Evolutionary conservation across 1,139 yeast species (phyloP).

Genomic region (Candida sp.): DNA sequence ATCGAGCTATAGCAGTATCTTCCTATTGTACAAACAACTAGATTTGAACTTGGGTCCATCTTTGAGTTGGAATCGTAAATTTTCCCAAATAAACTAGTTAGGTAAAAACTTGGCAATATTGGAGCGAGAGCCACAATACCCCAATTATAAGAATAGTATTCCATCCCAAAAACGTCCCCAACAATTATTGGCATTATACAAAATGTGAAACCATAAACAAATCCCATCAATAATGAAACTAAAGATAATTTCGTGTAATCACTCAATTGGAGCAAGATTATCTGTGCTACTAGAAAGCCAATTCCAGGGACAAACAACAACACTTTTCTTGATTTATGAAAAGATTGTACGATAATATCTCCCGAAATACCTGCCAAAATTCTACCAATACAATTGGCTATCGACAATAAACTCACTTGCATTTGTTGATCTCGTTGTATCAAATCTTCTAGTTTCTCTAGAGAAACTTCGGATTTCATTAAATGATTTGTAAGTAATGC

Average conservation of each 20-base stretch:
- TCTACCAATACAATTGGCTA: slow-evolving; percentile 54
- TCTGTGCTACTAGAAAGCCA: slow-evolving; percentile 40
- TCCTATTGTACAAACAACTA: slow-evolving; percentile 32
- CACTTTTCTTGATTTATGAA: slow-evolving; percentile 41
- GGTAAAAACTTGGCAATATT: slow-evolving; percentile 45
- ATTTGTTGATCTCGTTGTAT: slow-evolving; percentile 50
- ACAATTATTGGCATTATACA: slow-evolving; percentile 57
- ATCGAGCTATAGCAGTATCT: slow-evolving; percentile 42
- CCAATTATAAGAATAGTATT: slow-evolving; percentile 54
- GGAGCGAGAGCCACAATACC: slow-evolving; percentile 56
- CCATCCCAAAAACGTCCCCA: slow-evolving; percentile 56
- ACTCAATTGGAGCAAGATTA: slow-evolving; percentile 29
- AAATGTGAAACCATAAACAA: slow-evolving; percentile 57
- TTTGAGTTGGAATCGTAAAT: slow-evolving; percentile 45
- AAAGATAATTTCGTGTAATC: slow-evolving; percentile 29
- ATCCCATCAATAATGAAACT: slow-evolving; percentile 45
- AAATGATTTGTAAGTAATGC: slow-evolving; percentile 36
- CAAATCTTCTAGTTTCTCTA: slow-evolving; percentile 20
- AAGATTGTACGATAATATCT: slow-evolving; percentile 44
- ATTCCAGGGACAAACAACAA: slow-evolving; percentile 44
- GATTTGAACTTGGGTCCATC: slow-evolving; percentile 11
- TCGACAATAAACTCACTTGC: slow-evolving; percentile 54
- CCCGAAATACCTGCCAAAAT: slow-evolving; percentile 50
- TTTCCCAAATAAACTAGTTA: slow-evolving; percentile 50
- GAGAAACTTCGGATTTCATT: slow-evolving; percentile 10